These are phyloP conservation scores for Paramarasmius palmivorus DNA, from an alignment of 1,284 basidiomycete species.

Conservation along the genomic window DNA sequence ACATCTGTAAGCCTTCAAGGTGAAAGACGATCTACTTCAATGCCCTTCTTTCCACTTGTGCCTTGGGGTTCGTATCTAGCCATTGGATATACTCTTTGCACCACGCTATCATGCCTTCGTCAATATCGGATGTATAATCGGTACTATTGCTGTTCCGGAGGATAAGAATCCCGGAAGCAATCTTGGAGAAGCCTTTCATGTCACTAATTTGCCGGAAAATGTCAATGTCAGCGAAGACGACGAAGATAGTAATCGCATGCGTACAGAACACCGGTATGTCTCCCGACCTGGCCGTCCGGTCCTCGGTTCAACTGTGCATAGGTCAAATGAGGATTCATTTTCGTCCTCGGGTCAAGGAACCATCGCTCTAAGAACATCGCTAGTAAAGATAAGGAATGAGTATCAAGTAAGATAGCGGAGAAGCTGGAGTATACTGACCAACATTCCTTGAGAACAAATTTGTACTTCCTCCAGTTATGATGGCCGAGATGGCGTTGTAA, in stretches of 20 bases:
- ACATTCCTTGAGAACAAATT: slow-evolving; percentile 30
- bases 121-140: slow-evolving; percentile 58
- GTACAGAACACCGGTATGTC: slow-evolving; percentile 60
- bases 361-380: slow-evolving; percentile 52
- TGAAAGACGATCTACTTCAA: slow-evolving; percentile 48
- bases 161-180: slow-evolving; percentile 57
- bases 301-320: slow-evolving; percentile 69
- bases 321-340: slow-evolving; percentile 69
- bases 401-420: neutral
- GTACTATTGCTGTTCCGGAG: slow-evolving; percentile 48
- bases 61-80: slow-evolving; percentile 54
- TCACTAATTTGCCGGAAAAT: slow-evolving; percentile 39
- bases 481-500: slow-evolving; percentile 61
- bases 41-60: slow-evolving; percentile 46
- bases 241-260: slow-evolving; percentile 15
- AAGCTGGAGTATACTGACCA: slow-evolving; percentile 26
- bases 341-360: slow-evolving; percentile 58
- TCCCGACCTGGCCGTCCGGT: slow-evolving; percentile 51
- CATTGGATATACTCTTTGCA: slow-evolving; percentile 49
- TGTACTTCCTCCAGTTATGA: slow-evolving; percentile 33
- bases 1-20: neutral
- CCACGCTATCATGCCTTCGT: slow-evolving; percentile 54
- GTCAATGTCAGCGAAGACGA: slow-evolving; percentile 6
- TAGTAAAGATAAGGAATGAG: slow-evolving; percentile 16
- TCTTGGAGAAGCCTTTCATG: slow-evolving; percentile 59